phyloP scores from a whole-genome alignment of 2,329 filamentous ascomycete genomes.

The Decorospora gaudefroyi region DNA sequence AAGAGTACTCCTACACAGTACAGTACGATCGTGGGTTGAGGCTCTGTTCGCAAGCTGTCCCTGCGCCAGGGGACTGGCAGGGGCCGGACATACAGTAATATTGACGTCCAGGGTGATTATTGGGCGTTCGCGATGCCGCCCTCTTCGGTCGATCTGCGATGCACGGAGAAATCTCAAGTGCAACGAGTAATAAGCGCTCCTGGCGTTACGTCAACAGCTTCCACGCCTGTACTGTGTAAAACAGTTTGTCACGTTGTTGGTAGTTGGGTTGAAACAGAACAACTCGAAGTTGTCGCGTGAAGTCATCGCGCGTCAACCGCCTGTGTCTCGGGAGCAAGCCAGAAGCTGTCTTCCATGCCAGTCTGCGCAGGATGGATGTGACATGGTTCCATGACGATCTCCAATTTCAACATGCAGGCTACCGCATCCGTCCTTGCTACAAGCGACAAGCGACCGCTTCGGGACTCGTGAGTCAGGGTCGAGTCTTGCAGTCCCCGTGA shows the following conservation, averaged over 20 bases:
- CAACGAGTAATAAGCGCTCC: slow-evolving; percentile 17
- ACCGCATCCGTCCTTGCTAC: slow-evolving; percentile 11
- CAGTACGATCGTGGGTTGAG: slow-evolving; percentile 17
- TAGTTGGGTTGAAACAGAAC: too few relatives aligned
- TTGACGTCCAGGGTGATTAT: slow-evolving; percentile 20
- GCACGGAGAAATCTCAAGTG: slow-evolving; percentile 9
- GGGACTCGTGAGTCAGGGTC: too few relatives aligned
- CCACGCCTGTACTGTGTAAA: too few relatives aligned
- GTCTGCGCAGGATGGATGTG: slow-evolving; percentile 14
- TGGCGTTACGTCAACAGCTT: slow-evolving; percentile 20
- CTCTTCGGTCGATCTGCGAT: slow-evolving; percentile 19
- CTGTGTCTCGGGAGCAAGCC: neutral
- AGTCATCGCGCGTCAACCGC: too few relatives aligned
- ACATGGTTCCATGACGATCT: slow-evolving; percentile 19
- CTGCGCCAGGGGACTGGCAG: slow-evolving; percentile 29
- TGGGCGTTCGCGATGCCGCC: slow-evolving; percentile 16
- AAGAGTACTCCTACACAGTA: slow-evolving; percentile 17
- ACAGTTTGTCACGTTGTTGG: too few relatives aligned
- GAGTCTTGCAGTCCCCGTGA: slow-evolving; percentile 5
- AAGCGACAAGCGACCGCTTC: too few relatives aligned
- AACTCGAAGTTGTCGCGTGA: too few relatives aligned
- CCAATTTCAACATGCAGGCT: slow-evolving; percentile 16
- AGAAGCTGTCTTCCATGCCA: neutral
- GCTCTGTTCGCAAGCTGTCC: slow-evolving; percentile 30
- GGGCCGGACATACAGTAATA: slow-evolving; percentile 23